Evolutionary conservation across 2,329 filamentous ascomycete species (phyloP).

Genomic region (Chalaropsis thielavioides): DNA sequence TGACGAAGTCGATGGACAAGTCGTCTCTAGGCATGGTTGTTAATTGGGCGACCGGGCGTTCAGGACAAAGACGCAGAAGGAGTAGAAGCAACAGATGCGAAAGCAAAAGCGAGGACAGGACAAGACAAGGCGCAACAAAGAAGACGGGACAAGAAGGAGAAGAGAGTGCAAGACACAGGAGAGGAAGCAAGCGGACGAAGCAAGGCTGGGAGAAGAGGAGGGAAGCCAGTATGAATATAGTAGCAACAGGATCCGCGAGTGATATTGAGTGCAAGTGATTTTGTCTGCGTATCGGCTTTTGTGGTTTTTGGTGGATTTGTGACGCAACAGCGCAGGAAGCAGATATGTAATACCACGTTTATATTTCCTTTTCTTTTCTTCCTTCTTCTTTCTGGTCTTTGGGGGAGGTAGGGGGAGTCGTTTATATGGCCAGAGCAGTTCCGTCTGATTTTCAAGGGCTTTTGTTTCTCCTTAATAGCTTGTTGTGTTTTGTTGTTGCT

Average conservation of each 20-base stretch:
- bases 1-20: constrained; percentile 54
- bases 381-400: not conserved
- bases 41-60: constrained; percentile 28
- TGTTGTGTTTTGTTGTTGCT: not conserved
- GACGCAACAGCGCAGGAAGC: not conserved
- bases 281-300: not conserved
- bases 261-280: not conserved
- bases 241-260: not conserved
- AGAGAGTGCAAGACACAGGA: not conserved
- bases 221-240: not conserved
- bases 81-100: constrained; percentile 6
- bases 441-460: not conserved
- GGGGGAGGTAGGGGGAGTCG: not conserved
- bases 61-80: constrained; percentile 5
- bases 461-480: not conserved
- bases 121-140: not conserved
- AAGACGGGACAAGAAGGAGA: not conserved
- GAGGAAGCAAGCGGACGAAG: not conserved
- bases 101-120: constrained; percentile 16
- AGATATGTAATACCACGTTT: not conserved
- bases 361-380: not conserved
- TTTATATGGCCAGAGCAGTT: not conserved
- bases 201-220: not conserved
- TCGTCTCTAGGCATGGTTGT: constrained; percentile 61
- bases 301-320: not conserved